Percentiles rank a stretch among this genome's conserved stretches.
Evolutionary conservation across 306 rosid species (phyloP).

Genomic region (Acacia crassicarpa): DNA sequence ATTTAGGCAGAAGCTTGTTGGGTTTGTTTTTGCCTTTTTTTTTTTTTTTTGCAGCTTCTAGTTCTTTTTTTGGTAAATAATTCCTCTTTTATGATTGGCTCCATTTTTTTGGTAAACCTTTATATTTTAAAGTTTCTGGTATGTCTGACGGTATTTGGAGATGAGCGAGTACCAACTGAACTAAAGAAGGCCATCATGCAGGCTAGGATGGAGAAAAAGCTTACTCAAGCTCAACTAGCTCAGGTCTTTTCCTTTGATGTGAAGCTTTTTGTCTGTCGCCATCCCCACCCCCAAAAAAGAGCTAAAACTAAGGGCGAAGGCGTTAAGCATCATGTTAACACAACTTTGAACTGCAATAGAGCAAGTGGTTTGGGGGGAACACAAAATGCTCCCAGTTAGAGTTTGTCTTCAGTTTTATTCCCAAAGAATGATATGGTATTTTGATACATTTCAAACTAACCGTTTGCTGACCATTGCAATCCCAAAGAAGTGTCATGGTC

Average conservation of each 20-base stretch:
- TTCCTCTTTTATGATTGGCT: neutral
- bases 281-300: neutral
- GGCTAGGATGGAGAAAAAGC: slow-evolving; percentile 75
- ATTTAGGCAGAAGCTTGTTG: neutral
- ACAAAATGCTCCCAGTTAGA: neutral
- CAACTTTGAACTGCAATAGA: neutral
- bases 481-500: neutral
- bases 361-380: neutral
- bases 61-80: neutral
- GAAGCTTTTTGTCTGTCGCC: neutral
- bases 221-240: slow-evolving; percentile 86
- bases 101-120: neutral
- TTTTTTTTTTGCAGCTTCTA: neutral
- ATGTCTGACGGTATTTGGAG: neutral
- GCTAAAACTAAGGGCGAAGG: neutral
- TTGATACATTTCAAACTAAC: neutral
- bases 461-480: neutral
- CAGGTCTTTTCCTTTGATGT: slow-evolving; percentile 43
- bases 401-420: neutral
- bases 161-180: slow-evolving; percentile 5
- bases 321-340: neutral
- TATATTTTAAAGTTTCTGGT: neutral
- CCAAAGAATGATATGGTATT: neutral
- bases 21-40: neutral
- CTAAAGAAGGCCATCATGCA: slow-evolving; percentile 84